Evolutionary conservation across 805 yeast species (phyloP), one percentile per base, ranked within the genome.

Genomic region (Sugiyamaella americana): DNA sequence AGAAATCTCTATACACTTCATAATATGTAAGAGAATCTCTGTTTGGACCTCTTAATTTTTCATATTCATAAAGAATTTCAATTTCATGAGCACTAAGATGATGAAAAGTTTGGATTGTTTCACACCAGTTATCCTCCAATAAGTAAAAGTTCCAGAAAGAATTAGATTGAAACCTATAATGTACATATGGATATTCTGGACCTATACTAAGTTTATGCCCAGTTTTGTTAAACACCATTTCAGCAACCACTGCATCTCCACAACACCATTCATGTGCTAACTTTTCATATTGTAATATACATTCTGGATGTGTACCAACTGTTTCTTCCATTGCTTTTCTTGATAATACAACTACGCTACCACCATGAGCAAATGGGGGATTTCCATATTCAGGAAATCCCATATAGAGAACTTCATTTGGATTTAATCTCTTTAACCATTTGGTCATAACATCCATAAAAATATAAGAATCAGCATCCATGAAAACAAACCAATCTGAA

Each of bases 351-450:
- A 64, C 61, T 5, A 67, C 70, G 1, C 66, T 55, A 5, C 70
- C 71, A 6, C 71, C 71, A 47, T 67, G 70, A 3, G 68, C 71
- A 49, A 66, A 67, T 29, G 48, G 36, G n/a, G n/a, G n/a, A n/a
- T n/a, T n/a, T n/a, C n/a, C n/a, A n/a, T n/a, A n/a, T n/a, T n/a
- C n/a, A n/a, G n/a, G n/a, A n/a, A n/a, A n/a, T n/a, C n/a, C n/a
- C n/a, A n/a, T n/a, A n/a, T n/a, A n/a, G n/a, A n/a, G n/a, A n/a
- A n/a, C n/a, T n/a, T n/a, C n/a, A n/a, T n/a, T n/a, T n/a, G n/a
- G n/a, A n/a, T n/a, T n/a, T n/a, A n/a, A n/a, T n/a, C n/a, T n/a
- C n/a, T n/a, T n/a, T n/a, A n/a, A n/a, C n/a, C n/a, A n/a, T n/a
- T n/a, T n/a, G n/a, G n/a, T n/a, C n/a, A n/a, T n/a, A n/a, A n/a